Evolutionary conservation across 2,329 filamentous ascomycete species (phyloP), one percentile per base, ranked within the genome.

Genomic region (Zymoseptoria brevis): DNA sequence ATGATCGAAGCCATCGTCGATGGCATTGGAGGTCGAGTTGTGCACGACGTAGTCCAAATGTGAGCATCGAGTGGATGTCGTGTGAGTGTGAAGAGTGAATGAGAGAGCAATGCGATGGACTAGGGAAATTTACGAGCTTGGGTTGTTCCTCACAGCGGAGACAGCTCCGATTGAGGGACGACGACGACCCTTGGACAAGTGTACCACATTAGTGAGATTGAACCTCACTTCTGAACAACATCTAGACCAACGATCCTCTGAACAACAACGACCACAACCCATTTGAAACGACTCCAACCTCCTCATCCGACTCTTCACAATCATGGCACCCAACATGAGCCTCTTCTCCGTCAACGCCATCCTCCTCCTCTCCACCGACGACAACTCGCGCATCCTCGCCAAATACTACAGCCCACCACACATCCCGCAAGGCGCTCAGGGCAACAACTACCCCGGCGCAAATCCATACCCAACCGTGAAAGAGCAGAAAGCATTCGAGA

Each of bases 401-500:
- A 96, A 96, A 81, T 96, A 96, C 83, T 96, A 93, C 81, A 81
- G 80, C 62, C 81, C 86, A 64, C 87, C 87, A 60, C 87, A 89
- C 72, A 75, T 79, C 75, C 79, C 88, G 75, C 75, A 87, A 79
- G 79, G 79, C 68, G 74, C 76, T 60, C 75, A 81, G 58, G 77
- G 80, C 66, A 80, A 83, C 67, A 78, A 83, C 71, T 83, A 81
- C 69, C 83, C 83, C 52, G 83, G 83, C 70, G 82, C 83, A 65
- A 90, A 88, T 73, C 90, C 92, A 21, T 97, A 96, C 76, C 81
- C 89, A 60, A 90, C 90, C 60, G 77, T 94, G 58, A 96, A 96
- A 80, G 86, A 95, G 68, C 94, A 99, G 78, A 96, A 95, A 76
- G 83, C 89, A 1, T 99, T 99, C 72, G 94, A 99, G 77, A 96